A percentile compares a stretch with the other conserved stretches of the same genome.
phyloP scores from a whole-genome alignment of 257 asterid species.

The Solanum piurae region DNA sequence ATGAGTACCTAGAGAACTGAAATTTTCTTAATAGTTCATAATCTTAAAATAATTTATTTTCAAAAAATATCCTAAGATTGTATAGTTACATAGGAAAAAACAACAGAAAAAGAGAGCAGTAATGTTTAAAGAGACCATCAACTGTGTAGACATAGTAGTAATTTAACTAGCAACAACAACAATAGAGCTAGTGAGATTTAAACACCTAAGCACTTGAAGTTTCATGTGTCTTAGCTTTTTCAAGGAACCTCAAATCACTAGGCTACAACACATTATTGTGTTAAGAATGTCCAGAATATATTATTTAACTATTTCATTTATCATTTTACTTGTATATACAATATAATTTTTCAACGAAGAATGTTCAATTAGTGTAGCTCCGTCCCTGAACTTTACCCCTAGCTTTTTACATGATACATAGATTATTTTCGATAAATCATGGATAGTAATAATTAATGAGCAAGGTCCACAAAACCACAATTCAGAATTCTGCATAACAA shows the following conservation, averaged over 20 bases:
- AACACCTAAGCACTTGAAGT: too few species aligned
- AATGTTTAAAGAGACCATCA: not conserved
- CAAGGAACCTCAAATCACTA: not conserved
- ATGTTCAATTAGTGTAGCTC: too few species aligned
- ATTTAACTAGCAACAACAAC: not conserved
- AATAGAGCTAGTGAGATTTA: not conserved
- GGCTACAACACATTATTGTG: not conserved
- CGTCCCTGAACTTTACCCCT: too few species aligned
- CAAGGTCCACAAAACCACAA: not conserved
- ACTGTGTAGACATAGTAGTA: not conserved
- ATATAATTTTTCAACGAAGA: accelerated
- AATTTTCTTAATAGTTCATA: not conserved
- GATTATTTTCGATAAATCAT: not conserved
- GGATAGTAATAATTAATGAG: not conserved
- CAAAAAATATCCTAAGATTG: not conserved
- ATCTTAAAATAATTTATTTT: not conserved
- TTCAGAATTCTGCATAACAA: not conserved
- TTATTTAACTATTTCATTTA: too few species aligned
- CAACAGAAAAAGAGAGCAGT: not conserved
- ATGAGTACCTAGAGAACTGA: not conserved
- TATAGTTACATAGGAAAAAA: not conserved
- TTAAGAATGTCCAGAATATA: too few species aligned
- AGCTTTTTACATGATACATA: too few species aligned
- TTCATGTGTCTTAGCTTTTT: too few species aligned
- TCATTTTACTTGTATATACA: not conserved